These are phyloP conservation scores for Candida neerlandica DNA, from an alignment of 1,139 yeast species.

Conservation along the genomic window DNA sequence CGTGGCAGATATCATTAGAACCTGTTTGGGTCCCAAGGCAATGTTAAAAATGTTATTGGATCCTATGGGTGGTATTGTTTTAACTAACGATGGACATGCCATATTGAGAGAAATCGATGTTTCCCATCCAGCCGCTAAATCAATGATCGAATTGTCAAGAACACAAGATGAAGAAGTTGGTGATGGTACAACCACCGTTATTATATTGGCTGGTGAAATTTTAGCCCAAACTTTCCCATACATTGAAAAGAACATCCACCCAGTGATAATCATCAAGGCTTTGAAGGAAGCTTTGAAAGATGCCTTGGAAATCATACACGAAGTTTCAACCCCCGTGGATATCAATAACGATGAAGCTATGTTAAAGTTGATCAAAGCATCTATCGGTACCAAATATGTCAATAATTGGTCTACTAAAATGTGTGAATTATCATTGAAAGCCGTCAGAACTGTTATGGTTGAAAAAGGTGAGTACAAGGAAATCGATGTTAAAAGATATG, in stretches of 20 bases:
- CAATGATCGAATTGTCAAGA: conserved; percentile 95
- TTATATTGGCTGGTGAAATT: conserved; percentile 93
- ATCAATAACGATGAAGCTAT: conserved; percentile 81
- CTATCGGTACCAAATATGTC: conserved; percentile 95
- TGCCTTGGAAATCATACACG: conserved; percentile 85
- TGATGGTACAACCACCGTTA: conserved; percentile 97
- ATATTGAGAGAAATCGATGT: conserved; percentile 87
- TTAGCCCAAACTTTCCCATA: conserved; percentile 94
- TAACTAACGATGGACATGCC: conserved; percentile 98
- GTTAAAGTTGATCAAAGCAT: conserved; percentile 82
- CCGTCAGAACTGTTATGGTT: conserved; percentile 80
- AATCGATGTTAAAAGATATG: conserved; percentile 91
- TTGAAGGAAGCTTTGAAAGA: conserved; percentile 88
- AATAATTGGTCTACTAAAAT: conserved; percentile 89
- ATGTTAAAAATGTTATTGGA: conserved; percentile 97
- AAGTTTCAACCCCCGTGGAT: conserved; percentile 85
- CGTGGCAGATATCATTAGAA: conserved; percentile 94
- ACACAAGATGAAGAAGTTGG: conserved; percentile 99
- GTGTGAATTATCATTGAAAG: conserved; percentile 86
- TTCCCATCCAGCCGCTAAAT: conserved; percentile 97
- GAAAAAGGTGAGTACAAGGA: conserved; percentile 75
- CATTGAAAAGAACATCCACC: conserved; percentile 92
- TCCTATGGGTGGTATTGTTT: conserved; percentile 98
- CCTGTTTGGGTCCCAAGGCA: conserved; percentile 99
- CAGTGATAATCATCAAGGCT: conserved; percentile 94